Conservation (phyloP, 805 yeast species). For the Nakazawaea populi region DNA sequence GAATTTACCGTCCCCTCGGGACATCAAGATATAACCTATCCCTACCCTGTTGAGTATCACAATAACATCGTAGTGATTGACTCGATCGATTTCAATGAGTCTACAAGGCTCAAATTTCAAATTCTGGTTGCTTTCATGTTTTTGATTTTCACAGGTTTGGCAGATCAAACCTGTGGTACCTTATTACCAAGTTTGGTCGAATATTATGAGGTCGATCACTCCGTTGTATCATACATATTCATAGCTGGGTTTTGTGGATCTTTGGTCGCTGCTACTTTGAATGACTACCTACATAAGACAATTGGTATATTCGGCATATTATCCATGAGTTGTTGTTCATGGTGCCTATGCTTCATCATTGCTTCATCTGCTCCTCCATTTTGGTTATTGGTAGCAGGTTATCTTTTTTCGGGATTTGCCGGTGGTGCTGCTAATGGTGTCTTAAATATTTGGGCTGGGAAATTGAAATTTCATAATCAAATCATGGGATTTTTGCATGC, state of each 20-base stretch:
- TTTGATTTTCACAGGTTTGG: slow-evolving; percentile 45
- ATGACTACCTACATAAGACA: slow-evolving; percentile 9
- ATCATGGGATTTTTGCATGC: slow-evolving; percentile 49
- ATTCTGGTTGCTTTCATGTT: slow-evolving; percentile 31
- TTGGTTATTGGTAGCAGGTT: slow-evolving; percentile 2
- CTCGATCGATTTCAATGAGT: slow-evolving; percentile 32
- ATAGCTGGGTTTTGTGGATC: slow-evolving; percentile 8
- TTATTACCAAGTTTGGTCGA: slow-evolving; percentile 47
- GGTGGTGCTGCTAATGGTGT: slow-evolving; percentile 9
- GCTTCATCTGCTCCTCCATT: slow-evolving; percentile 9
- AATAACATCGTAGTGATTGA: slow-evolving; percentile 27
- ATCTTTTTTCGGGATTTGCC: slow-evolving; percentile 9
- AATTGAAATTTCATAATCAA: slow-evolving; percentile 40
- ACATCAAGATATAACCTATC: neutral
- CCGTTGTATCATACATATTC: slow-evolving; percentile 18
- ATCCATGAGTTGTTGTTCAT: neutral
- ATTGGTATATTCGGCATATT: slow-evolving; percentile 7
- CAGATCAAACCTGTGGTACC: slow-evolving; percentile 59
- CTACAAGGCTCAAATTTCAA: slow-evolving; percentile 35
- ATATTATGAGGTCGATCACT: slow-evolving; percentile 42
- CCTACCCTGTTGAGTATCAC: slow-evolving; percentile 7
- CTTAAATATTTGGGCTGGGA: slow-evolving; percentile 44
- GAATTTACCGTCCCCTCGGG: neutral
- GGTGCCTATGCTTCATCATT: slow-evolving; percentile 5
- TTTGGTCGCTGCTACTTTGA: slow-evolving; percentile 5